Evolutionary conservation across 495 filamentous ascomycete species (phyloP).

Genomic region (Sphaerosporella brunnea): DNA sequence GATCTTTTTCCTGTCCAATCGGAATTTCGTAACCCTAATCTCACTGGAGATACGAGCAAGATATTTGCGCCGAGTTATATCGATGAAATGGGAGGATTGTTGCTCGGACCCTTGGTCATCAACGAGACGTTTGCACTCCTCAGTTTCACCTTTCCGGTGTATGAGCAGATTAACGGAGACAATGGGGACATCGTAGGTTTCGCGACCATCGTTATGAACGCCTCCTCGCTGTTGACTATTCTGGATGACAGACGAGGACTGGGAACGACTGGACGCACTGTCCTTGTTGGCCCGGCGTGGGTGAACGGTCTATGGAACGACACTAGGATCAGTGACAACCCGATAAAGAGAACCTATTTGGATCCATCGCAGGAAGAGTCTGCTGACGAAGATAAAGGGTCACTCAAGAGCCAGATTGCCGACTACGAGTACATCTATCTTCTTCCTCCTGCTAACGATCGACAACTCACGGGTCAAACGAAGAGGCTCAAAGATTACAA

Average conservation of each 20-base stretch:
- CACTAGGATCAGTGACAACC: slow-evolving; percentile 3
- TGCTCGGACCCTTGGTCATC: slow-evolving; percentile 39
- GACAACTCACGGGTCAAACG: slow-evolving; percentile 11
- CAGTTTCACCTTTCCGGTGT: slow-evolving; percentile 45
- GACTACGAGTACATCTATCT: slow-evolving; percentile 21
- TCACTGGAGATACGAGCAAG: slow-evolving; percentile 22
- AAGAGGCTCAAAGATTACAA: slow-evolving; percentile 15
- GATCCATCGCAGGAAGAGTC: neutral
- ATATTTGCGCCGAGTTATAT: slow-evolving; percentile 30
- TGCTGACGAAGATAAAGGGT: neutral
- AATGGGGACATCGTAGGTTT: slow-evolving; percentile 42
- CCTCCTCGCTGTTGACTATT: slow-evolving; percentile 36
- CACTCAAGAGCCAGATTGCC: slow-evolving; percentile 8
- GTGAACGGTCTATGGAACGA: slow-evolving; percentile 32
- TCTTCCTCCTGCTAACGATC: slow-evolving; percentile 16
- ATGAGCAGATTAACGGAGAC: slow-evolving; percentile 40
- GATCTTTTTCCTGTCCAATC: slow-evolving; percentile 35
- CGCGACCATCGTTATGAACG: slow-evolving; percentile 37
- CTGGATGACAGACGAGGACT: slow-evolving; percentile 39
- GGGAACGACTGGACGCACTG: slow-evolving; percentile 37
- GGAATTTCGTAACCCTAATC: neutral
- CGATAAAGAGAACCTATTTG: neutral
- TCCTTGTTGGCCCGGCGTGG: slow-evolving; percentile 40
- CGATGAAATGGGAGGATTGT: slow-evolving; percentile 29
- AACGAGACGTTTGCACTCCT: slow-evolving; percentile 41